phyloP scores from a whole-genome alignment of 768 basidiomycete species.

The Tricholoma saponaceum region DNA sequence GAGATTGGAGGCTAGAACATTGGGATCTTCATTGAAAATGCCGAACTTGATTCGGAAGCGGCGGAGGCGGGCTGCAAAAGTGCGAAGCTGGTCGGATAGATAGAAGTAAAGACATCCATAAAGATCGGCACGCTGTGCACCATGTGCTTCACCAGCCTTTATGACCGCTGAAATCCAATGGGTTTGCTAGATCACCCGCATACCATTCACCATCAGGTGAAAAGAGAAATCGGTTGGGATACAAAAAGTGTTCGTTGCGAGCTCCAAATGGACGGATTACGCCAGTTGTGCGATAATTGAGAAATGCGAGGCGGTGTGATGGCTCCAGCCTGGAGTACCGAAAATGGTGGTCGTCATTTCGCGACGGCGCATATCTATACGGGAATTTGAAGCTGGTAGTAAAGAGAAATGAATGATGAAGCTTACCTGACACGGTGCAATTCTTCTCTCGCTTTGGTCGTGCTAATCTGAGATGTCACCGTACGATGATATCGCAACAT shows the following conservation, averaged over 20 bases:
- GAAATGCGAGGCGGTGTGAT: conserved; percentile 41
- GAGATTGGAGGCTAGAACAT: conserved; percentile 19
- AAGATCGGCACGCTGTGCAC: conserved; percentile 31
- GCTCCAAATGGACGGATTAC: conserved; percentile 45
- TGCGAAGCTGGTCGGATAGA: conserved; percentile 29
- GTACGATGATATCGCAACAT: not conserved
- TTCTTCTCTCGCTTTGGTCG: not conserved
- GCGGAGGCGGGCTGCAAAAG: conserved; percentile 27
- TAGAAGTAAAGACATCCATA: conserved; percentile 42
- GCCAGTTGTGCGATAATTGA: conserved; percentile 35
- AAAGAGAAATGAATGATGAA: not conserved
- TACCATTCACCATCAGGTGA: conserved; percentile 27
- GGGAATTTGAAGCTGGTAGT: not conserved
- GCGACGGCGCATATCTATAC: conserved; percentile 24
- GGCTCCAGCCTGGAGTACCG: conserved; percentile 31
- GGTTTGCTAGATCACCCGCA: conserved; percentile 29
- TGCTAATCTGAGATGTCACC: not conserved
- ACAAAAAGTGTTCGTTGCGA: conserved; percentile 32
- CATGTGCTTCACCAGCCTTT: conserved; percentile 25
- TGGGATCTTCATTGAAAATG: conserved; percentile 25
- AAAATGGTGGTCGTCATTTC: conserved; percentile 35
- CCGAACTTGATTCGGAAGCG: conserved; percentile 24
- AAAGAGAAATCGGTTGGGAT: conserved; percentile 38
- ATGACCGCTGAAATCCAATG: conserved; percentile 28
- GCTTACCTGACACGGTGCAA: not conserved